A percentile compares a stretch with the other conserved stretches of the same genome.
Conservation (phyloP, 2,329 filamentous ascomycete species). For the Colletotrichum echinochloae region DNA sequence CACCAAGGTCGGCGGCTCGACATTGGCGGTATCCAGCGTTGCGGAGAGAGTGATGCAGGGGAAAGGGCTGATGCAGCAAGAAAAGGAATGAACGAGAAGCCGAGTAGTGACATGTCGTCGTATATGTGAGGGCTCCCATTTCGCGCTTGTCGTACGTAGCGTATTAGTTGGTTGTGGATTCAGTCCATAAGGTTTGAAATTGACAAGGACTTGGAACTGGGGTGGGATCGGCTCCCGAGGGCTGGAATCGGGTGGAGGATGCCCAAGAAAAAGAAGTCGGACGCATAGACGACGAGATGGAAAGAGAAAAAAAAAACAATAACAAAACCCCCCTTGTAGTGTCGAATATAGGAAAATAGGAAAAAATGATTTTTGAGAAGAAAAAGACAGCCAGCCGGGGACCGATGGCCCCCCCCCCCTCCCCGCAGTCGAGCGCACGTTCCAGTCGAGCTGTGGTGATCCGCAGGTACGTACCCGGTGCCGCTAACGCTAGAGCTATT, state of each 20-base stretch:
- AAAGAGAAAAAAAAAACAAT: background rate
- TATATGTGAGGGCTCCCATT: constrained; percentile 34
- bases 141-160: constrained; percentile 10
- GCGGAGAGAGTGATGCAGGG: constrained; percentile 22
- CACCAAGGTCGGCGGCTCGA: constrained; percentile 28
- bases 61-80: constrained; percentile 3
- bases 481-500: constrained; percentile 20
- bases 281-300: background rate
- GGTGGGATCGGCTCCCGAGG: constrained; percentile 2
- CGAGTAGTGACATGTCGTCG: background rate
- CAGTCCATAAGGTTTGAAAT: background rate
- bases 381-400: background rate
- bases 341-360: too few relatives aligned
- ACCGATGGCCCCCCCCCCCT: constrained; percentile 30
- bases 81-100: background rate
- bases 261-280: background rate
- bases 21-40: background rate
- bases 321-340: too few relatives aligned
- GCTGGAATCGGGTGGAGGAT: constrained; percentile 1
- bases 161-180: constrained; percentile 15
- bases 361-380: too few relatives aligned
- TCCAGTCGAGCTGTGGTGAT: constrained; percentile 24
- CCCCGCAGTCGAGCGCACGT: constrained; percentile 12
- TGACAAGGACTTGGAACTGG: constrained; percentile 2
- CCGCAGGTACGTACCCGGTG: constrained; percentile 22